Evolutionary conservation across 345 rosid genomes (phyloP).

Genomic region (Eucalyptus fibrosa): DNA sequence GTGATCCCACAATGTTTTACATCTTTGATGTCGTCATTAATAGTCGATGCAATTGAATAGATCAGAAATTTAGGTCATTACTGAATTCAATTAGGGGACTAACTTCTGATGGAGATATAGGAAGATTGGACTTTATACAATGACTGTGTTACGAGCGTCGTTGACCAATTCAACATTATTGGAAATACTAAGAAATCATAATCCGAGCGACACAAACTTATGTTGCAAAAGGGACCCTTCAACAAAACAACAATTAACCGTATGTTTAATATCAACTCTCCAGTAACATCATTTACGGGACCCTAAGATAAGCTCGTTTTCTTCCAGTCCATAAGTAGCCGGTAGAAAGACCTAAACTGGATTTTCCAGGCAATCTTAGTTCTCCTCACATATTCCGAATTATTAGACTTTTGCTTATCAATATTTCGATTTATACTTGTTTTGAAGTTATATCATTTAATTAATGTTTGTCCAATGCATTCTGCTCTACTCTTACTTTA

Average conservation of each 20-base stretch:
- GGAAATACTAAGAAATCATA: neutral
- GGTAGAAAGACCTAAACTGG: neutral
- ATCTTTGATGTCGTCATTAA: fast-evolving
- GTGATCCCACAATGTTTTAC: neutral
- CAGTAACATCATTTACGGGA: neutral
- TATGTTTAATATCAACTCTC: neutral
- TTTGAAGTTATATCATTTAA: neutral
- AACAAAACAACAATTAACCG: neutral
- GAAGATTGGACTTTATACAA: neutral
- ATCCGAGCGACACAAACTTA: neutral
- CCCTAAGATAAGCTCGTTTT: neutral
- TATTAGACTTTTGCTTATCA: neutral
- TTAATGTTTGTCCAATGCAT: neutral
- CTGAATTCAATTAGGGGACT: neutral
- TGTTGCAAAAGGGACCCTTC: neutral
- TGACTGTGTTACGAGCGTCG: neutral
- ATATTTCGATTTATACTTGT: neutral
- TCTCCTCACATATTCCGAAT: neutral
- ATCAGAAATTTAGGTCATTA: neutral
- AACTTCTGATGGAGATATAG: neutral
- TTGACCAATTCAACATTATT: neutral
- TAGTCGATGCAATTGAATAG: neutral
- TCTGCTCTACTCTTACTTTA: neutral
- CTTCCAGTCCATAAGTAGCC: neutral
- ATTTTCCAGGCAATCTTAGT: neutral